These are phyloP conservation scores for Curvularia spicifera DNA, from an alignment of 2,329 filamentous ascomycete species.

Conservation along the genomic window DNA sequence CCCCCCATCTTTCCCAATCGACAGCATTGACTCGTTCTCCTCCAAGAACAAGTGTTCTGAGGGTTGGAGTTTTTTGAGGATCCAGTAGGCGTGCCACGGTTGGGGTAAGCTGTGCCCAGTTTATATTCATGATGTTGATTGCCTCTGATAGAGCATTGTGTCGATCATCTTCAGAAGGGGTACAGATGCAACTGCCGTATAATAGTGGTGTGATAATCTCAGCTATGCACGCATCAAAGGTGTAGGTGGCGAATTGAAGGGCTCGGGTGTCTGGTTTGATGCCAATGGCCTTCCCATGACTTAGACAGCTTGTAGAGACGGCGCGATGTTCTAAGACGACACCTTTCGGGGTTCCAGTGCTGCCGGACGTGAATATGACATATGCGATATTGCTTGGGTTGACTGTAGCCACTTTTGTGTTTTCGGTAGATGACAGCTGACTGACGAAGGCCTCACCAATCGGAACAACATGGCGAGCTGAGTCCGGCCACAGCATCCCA, in stretches of 20 bases:
- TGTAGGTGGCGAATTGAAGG: conserved; percentile 49
- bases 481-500: background rate
- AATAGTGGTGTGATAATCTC: conserved; percentile 61
- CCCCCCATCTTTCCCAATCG: background rate
- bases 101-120: conserved; percentile 1
- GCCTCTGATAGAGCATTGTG: background rate
- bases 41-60: background rate
- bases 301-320: conserved; percentile 39
- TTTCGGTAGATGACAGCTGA: background rate
- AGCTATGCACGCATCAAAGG: conserved; percentile 55
- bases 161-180: conserved; percentile 6
- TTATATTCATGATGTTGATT: background rate
- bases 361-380: conserved; percentile 61
- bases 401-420: too few species aligned
- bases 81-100: background rate
- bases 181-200: conserved; percentile 57
- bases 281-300: background rate
- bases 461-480: background rate
- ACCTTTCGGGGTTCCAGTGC: conserved; percentile 57
- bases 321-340: conserved; percentile 66
- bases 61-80: background rate
- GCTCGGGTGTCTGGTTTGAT: background rate
- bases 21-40: conserved; percentile 6
- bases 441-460: background rate
- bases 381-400: conserved; percentile 43